These are phyloP conservation scores for Didymella lethalis DNA, from an alignment of 2,329 filamentous ascomycete species.

Conservation along the genomic window DNA sequence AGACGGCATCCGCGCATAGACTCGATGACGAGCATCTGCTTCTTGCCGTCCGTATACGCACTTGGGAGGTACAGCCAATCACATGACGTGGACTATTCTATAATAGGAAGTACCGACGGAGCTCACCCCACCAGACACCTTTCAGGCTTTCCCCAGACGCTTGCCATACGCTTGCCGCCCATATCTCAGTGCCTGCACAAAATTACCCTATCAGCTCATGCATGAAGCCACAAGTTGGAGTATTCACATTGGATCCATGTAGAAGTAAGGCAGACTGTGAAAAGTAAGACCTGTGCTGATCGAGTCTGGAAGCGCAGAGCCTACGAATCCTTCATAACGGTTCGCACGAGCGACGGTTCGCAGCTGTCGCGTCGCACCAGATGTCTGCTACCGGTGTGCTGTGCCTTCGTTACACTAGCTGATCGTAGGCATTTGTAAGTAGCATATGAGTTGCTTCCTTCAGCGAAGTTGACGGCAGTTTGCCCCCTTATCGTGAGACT, in stretches of 20 bases:
- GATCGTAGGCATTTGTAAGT: conserved; percentile 2
- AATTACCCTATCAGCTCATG: conserved; percentile 26
- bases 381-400: background rate
- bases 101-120: conserved; percentile 28
- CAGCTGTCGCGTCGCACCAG: conserved; percentile 10
- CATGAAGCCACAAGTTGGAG: conserved; percentile 7
- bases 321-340: conserved; percentile 6
- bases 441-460: background rate
- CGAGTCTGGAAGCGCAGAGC: conserved; percentile 15
- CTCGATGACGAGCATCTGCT: conserved; percentile 36
- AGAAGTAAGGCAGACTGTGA: conserved; percentile 16
- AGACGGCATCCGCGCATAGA: conserved; percentile 28
- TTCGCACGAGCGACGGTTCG: conserved; percentile 14
- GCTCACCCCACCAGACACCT: conserved; percentile 11
- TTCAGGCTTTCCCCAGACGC: conserved; percentile 20
- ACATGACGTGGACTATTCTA: conserved; percentile 19
- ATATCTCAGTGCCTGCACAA: conserved; percentile 23
- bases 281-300: conserved; percentile 21
- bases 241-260: conserved; percentile 11
- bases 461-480: background rate
- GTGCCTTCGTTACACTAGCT: conserved; percentile 6
- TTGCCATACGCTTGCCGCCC: conserved; percentile 25
- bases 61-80: conserved; percentile 18
- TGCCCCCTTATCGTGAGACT: background rate
- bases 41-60: conserved; percentile 24